Percentiles rank a stretch among this genome's conserved stretches.
These are phyloP conservation scores for Trebouxia sp. DNA, from an alignment of 139 green algal genomes.

Conservation along the genomic window DNA sequence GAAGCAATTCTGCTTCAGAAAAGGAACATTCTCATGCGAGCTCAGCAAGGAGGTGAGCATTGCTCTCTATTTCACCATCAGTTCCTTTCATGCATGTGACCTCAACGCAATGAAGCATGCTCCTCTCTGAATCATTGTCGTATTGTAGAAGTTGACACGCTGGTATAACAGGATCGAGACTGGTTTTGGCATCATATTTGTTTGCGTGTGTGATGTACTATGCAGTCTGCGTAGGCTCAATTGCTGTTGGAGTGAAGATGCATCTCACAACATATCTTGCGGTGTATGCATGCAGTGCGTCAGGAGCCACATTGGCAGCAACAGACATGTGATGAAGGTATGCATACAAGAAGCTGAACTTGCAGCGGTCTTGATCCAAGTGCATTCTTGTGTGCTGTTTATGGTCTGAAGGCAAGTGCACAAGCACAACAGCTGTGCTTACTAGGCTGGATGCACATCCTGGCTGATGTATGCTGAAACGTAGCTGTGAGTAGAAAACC, in stretches of 20 bases:
- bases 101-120: not conserved
- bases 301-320: constrained; percentile 12
- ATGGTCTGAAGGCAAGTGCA: too few relatives aligned
- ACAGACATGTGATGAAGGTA: constrained; percentile 17
- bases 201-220: constrained; percentile 6
- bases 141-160: not conserved
- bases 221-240: too few relatives aligned
- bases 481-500: too few relatives aligned
- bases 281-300: constrained; percentile 19
- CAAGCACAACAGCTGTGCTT: too few relatives aligned
- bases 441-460: too few relatives aligned
- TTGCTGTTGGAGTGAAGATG: too few relatives aligned
- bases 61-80: too few relatives aligned
- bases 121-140: not conserved
- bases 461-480: too few relatives aligned
- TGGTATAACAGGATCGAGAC: not conserved
- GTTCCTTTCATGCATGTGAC: too few relatives aligned
- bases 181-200: not conserved
- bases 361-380: too few relatives aligned
- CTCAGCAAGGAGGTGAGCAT: constrained; percentile 11
- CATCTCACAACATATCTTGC: too few relatives aligned
- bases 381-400: not conserved
- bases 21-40: constrained; percentile 3
- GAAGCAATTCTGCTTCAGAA: not conserved
- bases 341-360: constrained; percentile 2